These are phyloP conservation scores for Lactarius psammicola DNA, from an alignment of 768 basidiomycete species.

Conservation along the genomic window DNA sequence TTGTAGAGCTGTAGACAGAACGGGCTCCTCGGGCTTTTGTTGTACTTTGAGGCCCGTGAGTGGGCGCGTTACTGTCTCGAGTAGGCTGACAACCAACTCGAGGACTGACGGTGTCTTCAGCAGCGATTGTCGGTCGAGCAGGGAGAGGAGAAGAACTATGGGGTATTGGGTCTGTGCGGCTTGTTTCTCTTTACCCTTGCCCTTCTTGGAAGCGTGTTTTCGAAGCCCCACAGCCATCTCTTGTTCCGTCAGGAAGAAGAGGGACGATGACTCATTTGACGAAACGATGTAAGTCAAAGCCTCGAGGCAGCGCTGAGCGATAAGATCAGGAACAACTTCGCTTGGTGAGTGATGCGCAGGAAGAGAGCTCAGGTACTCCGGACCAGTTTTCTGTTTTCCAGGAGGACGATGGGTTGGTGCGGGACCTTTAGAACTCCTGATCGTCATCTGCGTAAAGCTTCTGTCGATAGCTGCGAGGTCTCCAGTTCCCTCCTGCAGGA, in stretches of 20 bases:
- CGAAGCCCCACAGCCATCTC: slow-evolving; percentile 81
- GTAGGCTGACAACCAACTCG: slow-evolving; percentile 85
- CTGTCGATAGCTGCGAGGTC: slow-evolving; percentile 91
- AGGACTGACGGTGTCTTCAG: slow-evolving; percentile 87
- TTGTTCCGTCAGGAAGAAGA: slow-evolving; percentile 96
- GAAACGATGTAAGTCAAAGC: slow-evolving; percentile 85
- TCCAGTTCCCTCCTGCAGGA: slow-evolving; percentile 92
- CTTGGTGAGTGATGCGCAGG: slow-evolving; percentile 54
- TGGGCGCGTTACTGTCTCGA: slow-evolving; percentile 87
- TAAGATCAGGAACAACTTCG: slow-evolving; percentile 87
- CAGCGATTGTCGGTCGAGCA: slow-evolving; percentile 84
- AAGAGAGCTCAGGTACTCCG: slow-evolving; percentile 52
- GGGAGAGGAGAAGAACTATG: slow-evolving; percentile 80
- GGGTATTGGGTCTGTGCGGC: slow-evolving; percentile 82
- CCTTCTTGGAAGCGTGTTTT: slow-evolving; percentile 71
- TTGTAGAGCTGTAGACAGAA: slow-evolving; percentile 5
- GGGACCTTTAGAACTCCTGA: slow-evolving; percentile 56
- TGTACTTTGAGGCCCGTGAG: slow-evolving; percentile 61
- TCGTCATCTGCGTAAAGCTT: slow-evolving; percentile 88
- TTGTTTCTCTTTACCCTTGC: slow-evolving; percentile 93
- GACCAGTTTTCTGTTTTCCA: slow-evolving; percentile 65
- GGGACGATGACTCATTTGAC: slow-evolving; percentile 76
- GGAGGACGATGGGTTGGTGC: slow-evolving; percentile 46
- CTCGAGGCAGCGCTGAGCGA: slow-evolving; percentile 93
- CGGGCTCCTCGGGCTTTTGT: slow-evolving; percentile 35